Evolutionary conservation across 306 rosid species (phyloP).

Genomic region (Acacia melanoxylon): DNA sequence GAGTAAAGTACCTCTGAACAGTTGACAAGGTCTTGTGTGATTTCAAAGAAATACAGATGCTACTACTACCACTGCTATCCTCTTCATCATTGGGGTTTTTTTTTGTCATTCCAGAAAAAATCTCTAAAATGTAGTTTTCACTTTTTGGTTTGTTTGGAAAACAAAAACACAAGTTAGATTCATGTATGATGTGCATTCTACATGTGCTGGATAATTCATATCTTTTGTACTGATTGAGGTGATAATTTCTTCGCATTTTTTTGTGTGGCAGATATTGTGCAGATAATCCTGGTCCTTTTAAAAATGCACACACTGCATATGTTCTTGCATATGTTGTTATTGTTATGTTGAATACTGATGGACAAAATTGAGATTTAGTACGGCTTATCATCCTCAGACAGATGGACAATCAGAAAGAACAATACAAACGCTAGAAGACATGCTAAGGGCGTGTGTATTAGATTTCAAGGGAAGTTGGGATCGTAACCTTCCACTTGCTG

Average conservation of each 20-base stretch:
- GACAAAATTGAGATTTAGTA: too few species aligned
- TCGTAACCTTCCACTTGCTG: too few species aligned
- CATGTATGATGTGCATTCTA: slow-evolving; percentile 16
- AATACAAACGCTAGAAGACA: too few species aligned
- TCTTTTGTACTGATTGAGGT: slow-evolving; percentile 36
- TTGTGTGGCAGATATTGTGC: slow-evolving; percentile 88
- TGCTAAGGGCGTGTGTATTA: too few species aligned
- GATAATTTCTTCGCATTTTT: slow-evolving; percentile 33
- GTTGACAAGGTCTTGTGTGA: not conserved
- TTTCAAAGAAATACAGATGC: not conserved
- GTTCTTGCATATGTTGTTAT: slow-evolving; percentile 97
- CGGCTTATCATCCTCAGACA: too few species aligned
- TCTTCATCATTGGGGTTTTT: too few species aligned
- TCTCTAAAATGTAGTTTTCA: not conserved
- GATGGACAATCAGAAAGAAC: too few species aligned
- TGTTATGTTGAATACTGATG: slow-evolving; percentile 90
- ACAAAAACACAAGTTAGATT: not conserved
- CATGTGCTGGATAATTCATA: slow-evolving; percentile 26
- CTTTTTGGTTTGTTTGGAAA: not conserved
- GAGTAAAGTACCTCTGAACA: not conserved
- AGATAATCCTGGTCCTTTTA: slow-evolving; percentile 92
- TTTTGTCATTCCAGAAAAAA: too few species aligned
- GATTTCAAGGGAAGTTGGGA: too few species aligned
- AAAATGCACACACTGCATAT: slow-evolving; percentile 95
- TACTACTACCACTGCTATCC: not conserved